phyloP scores from a whole-genome alignment of 768 basidiomycete genomes.

The Leccinum disarticulatum region DNA sequence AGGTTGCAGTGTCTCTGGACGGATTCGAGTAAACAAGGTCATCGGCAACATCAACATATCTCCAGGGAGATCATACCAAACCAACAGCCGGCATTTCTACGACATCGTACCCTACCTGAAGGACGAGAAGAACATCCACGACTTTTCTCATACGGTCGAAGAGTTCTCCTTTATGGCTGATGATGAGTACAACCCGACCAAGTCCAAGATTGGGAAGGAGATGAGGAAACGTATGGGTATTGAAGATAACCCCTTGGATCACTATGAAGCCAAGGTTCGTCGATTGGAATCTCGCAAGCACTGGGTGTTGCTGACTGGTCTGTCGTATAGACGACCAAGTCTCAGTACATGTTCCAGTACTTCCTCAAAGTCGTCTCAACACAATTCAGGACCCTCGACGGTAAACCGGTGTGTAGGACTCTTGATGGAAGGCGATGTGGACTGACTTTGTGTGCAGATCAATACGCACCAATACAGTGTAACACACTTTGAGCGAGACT shows the following conservation, averaged over 20 bases:
- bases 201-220: conserved; percentile 56
- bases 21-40: conserved; percentile 95
- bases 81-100: conserved; percentile 72
- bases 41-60: conserved; percentile 94
- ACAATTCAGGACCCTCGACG: conserved; percentile 82
- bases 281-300: neutral
- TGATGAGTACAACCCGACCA: conserved; percentile 74
- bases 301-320: conserved; percentile 4
- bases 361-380: conserved; percentile 99
- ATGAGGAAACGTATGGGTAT: conserved; percentile 78
- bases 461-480: conserved; percentile 94
- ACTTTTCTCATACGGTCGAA: conserved; percentile 90
- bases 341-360: conserved; percentile 97
- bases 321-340: conserved; percentile 58
- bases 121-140: conserved; percentile 84
- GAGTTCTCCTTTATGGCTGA: conserved; percentile 76
- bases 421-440: neutral
- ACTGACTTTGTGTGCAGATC: conserved; percentile 43
- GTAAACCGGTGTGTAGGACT: conserved; percentile 51
- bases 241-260: conserved; percentile 73
- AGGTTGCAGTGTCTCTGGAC: conserved; percentile 91
- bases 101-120: conserved; percentile 94
- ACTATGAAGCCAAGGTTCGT: conserved; percentile 55
- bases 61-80: conserved; percentile 94
- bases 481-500: conserved; percentile 94